Evolutionary conservation across 345 rosid genomes (phyloP), one percentile per base, ranked within the genome.

Genomic region (Eucalyptus marginata): DNA sequence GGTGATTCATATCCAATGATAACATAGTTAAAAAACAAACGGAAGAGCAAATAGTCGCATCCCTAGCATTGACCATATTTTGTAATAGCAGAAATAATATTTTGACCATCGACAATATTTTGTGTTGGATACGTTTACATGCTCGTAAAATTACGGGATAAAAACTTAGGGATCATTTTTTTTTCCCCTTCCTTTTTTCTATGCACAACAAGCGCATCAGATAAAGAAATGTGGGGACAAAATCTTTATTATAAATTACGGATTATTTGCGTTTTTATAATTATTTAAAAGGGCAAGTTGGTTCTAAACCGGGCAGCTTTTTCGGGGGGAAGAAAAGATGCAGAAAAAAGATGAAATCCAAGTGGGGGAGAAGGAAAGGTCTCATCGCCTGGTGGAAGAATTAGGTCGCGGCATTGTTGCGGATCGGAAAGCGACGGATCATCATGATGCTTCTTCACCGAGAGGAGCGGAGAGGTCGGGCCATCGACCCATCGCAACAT

Each of bases 11-110:
- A 18, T 52, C 56, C 56, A 52, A 52, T 47, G 49, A 47, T 47
- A 47, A 49, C 14, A 49, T 49, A 25, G 13, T 27, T 64, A 64
- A 15, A 40, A 66, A 31, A 9, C 25, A 10, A 33, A 22, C 81
- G 18, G 7, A 13, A 12, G 4, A 33, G 11, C 25, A 17, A 10
- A 68, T 3, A 68, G 24, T 5, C 13, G 7, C 44, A 33, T 36
- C 25, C 1, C 2, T 33, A 0, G 24, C 43, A 33, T 33, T 0
- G 46, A 71, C 25, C 2, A 6, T 17, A 71, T 33, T 71, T 9
- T 66, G 79, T 25, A 9, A 16, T 68, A 68, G 20, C 7, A 17
- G 3, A 7, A 71, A 16, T 4, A 36, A 68, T 18, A 13, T 40
- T 76, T 40, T 2, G 27, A 76, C 8, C 2, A 1, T 36, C 14